Evolutionary conservation across 768 basidiomycete genomes (phyloP).

Genomic region (Sporobolomyces roseus): DNA sequence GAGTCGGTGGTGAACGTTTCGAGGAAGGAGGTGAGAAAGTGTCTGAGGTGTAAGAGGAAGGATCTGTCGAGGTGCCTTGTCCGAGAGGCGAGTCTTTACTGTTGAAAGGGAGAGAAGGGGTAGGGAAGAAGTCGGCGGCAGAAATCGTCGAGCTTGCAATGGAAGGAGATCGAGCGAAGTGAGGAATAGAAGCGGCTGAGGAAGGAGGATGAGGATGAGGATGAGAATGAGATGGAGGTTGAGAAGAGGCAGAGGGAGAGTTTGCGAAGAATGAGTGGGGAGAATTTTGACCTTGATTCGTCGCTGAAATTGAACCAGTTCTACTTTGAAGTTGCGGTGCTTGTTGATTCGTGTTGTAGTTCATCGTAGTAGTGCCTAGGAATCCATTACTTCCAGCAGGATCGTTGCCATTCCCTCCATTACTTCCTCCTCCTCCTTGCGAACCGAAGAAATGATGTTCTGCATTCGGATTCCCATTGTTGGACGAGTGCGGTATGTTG

Average conservation of each 20-base stretch:
- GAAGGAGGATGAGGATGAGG: conserved; percentile 20
- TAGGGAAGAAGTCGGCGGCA: conserved; percentile 15
- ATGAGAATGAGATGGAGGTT: background rate
- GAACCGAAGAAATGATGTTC: conserved; percentile 3
- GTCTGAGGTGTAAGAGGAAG: background rate
- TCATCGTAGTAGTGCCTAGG: conserved; percentile 9
- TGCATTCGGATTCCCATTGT: background rate
- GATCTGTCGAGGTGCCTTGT: background rate
- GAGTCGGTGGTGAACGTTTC: conserved; percentile 7
- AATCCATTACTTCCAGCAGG: conserved; percentile 20
- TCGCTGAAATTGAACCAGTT: conserved; percentile 2
- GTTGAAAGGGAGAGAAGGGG: too few species aligned
- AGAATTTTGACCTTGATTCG: background rate
- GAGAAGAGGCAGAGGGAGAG: background rate
- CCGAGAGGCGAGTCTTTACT: background rate
- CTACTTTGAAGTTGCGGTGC: background rate
- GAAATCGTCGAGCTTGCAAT: background rate
- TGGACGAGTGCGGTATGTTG: background rate
- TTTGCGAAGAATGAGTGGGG: conserved; percentile 8
- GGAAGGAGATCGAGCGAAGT: background rate
- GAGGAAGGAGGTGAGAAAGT: background rate
- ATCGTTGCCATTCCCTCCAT: background rate
- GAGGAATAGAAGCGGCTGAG: conserved; percentile 8
- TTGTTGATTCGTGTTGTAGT: background rate
- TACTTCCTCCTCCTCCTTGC: background rate